Evolutionary conservation across 371 early-diverging fungal species (phyloP).

Genomic region (Mucor saturninus): DNA sequence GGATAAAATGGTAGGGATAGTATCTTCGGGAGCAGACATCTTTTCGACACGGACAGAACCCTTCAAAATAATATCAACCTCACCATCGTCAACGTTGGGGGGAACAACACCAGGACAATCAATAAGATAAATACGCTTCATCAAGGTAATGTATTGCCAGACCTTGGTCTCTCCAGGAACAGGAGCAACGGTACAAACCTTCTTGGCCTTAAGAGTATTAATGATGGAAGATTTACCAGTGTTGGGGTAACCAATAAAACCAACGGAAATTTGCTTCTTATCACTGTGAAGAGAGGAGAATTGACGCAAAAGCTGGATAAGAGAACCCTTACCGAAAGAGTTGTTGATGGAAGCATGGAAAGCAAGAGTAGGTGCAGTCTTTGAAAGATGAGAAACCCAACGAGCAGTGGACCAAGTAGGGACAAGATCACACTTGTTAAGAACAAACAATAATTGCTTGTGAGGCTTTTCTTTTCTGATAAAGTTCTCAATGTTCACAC

Average conservation of each 20-base stretch:
- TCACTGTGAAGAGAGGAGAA: constrained; percentile 95
- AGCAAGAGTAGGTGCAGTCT: constrained; percentile 95
- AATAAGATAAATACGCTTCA: constrained; percentile 98
- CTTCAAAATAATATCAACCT: constrained; percentile 96
- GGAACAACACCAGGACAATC: constrained; percentile 99
- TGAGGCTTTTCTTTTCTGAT: constrained; percentile 94
- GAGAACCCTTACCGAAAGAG: constrained; percentile 98
- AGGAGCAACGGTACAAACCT: constrained; percentile 99
- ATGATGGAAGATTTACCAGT: constrained; percentile 98
- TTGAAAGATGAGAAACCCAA: constrained; percentile 93
- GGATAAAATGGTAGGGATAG: constrained; percentile 84
- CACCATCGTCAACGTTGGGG: constrained; percentile 83
- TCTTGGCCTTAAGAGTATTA: constrained; percentile 96
- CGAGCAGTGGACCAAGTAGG: constrained; percentile 98
- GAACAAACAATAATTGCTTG: constrained; percentile 98
- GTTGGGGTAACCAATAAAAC: constrained; percentile 98
- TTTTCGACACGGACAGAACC: constrained; percentile 99
- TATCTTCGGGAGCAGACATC: constrained; percentile 91
- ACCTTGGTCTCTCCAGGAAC: constrained; percentile 99
- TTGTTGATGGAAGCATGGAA: constrained; percentile 98
- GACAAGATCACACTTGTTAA: constrained; percentile 99
- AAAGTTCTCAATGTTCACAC: constrained; percentile 90
- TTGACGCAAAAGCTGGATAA: constrained; percentile 98
- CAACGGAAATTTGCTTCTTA: constrained; percentile 97
- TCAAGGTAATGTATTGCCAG: constrained; percentile 99